Base-by-base conservation (phyloP, 2,329 filamentous ascomycete species). In the Ceratocystiopsis sp. region DNA sequence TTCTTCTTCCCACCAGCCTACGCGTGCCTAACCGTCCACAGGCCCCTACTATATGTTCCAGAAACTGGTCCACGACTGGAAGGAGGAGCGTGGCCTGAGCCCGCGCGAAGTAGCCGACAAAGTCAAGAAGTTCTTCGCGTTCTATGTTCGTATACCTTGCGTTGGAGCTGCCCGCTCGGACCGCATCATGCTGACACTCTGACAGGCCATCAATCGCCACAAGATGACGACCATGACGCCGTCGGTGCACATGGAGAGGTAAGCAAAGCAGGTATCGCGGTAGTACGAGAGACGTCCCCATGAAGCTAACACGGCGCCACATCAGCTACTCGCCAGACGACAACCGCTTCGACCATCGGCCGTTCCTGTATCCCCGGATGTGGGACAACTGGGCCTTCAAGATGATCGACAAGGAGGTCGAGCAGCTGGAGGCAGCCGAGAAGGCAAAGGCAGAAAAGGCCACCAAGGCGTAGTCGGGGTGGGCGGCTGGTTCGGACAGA, bases 201-300 rank as follows among this genome's bases (percentile, higher is more conserved):
- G 13, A 5, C 14, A 38, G 32, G 44, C 45, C 43, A 72, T 77
- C 52, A 80, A 81, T 55, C 60, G 78, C 14, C 77, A 80, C 55
- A 81, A 81, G 59, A 71, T 73, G 65, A 78, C 75, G 1, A 68
- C 68, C 1, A 57, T 77, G 41, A 78, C 75, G 3, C 73, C 74
- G 0, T 64, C 66, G 4, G 62, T 75, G 35, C 75, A 78, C 48
- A 57, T 53, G 53, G 48, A 51, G 35, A 45, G 37, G 37, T 38
- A 29, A 21, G 32, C 15, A 12, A 11, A 29, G 10, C 25, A 29
- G 19, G 8, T 29, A 12, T 3, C 25, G 7, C 34, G 10, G 19
- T n/a, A n/a, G n/a, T 12, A 38, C 37, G 10, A 32, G 8, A 17
- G 16, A 15, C 12, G 15, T n/a, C 10, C 25, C 25, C 2, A 9